Base-by-base conservation (phyloP, 2,329 filamentous ascomycete genomes). In the Zalaria sp. region DNA sequence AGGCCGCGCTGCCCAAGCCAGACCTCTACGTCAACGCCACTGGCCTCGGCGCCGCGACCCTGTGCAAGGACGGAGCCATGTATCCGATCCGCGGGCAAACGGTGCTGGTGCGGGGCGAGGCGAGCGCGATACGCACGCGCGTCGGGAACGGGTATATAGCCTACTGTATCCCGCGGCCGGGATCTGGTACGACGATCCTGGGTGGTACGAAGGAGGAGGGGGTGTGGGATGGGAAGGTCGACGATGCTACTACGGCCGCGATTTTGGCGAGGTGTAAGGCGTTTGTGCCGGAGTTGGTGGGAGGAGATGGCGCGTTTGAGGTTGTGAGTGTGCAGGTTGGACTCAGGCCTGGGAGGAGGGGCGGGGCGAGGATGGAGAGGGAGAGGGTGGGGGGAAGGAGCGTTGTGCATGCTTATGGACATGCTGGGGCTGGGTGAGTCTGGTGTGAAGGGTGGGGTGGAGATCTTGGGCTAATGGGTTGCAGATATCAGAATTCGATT, bases 321-420 rank as follows among this genome's bases (percentile, higher is more conserved):
- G 57, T 68, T 5, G 18, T 68, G 32, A 61, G 56, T 46, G 58
- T 57, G 39, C 59, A 64, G 46, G 64, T 62, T 40, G 66, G 67
- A 2, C 49, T 68, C 31, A 58, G 66, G 45, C 66, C 67, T 6
- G 62, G 55, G n/a, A 58, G 66, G 50, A 53, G 52, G 35, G 64
- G 64, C 4, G 66, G 65, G 1, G 52, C 59, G 42, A 63, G 66
- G 47, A 52, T 67, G 9, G 66, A 68, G 51, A 46, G 51, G 36
- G 65, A 68, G 46, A 51, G 48, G 25, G 51, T 56, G 8, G 54
- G 49, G 3, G 48, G 47, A 9, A 53, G 49, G 49, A 51, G 47
- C 41, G 55, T 68, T 6, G 59, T 68, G 32, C 67, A 69, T 60
- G 53, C 58, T 40, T 71, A 69, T 60, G 67, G 66, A 8, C 64